Evolutionary conservation across 768 basidiomycete genomes (phyloP).

Genomic region (Russula dissimulans): DNA sequence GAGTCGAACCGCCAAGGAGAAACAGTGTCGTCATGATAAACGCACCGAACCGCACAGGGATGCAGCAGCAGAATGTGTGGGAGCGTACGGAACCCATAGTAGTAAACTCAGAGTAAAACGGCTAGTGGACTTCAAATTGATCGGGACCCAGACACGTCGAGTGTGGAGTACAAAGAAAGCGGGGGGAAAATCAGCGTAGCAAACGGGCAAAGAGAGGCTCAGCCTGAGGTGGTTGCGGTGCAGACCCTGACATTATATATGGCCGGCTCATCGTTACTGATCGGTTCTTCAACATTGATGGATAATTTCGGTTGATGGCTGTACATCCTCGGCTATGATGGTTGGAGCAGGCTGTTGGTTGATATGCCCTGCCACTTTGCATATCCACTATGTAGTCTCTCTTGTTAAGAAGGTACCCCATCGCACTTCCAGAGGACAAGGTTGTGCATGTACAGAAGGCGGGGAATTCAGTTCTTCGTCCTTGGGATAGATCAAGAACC

Average conservation of each 20-base stretch:
- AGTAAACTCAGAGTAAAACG: not conserved
- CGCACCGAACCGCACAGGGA: constrained; percentile 56
- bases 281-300: not conserved
- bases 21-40: constrained; percentile 44
- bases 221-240: constrained; percentile 1
- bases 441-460: not conserved
- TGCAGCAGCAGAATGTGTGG: constrained; percentile 54
- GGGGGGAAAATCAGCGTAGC: not conserved
- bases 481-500: no score
- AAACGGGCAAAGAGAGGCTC: constrained; percentile 11
- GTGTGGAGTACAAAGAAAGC: not conserved
- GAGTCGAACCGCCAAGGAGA: constrained; percentile 34
- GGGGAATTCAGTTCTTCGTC: no score
- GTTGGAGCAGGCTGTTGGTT: not conserved
- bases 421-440: not conserved
- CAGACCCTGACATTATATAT: not conserved
- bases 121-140: not conserved
- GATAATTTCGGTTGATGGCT: not conserved
- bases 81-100: constrained; percentile 43
- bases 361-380: not conserved
- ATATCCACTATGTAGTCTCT: not conserved
- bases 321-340: not conserved
- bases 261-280: not conserved
- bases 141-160: not conserved
- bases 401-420: not conserved